Conservation (phyloP, 192 early-diverging fungal species). For the Dissophora globulifera region DNA sequence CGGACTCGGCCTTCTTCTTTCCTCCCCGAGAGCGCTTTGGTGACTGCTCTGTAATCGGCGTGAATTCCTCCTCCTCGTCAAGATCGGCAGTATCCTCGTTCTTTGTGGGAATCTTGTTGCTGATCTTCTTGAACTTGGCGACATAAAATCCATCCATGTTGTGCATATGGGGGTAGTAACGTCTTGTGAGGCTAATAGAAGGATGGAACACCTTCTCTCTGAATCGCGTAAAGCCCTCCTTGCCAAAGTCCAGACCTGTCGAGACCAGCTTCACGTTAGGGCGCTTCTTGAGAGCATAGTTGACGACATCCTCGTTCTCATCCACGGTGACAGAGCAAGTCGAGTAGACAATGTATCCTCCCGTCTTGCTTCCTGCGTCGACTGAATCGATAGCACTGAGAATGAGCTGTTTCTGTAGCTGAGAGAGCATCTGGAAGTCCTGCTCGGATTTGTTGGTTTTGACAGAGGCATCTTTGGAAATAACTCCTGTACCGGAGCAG, state of each 20-base stretch:
- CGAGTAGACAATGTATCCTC: constrained; percentile 97
- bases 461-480: constrained; percentile 96
- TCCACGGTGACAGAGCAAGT: constrained; percentile 98
- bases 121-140: constrained; percentile 95
- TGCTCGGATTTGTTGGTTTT: constrained; percentile 95
- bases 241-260: constrained; percentile 92
- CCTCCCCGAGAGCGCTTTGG: constrained; percentile 33
- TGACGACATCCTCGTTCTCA: constrained; percentile 97
- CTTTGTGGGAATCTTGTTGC: constrained; percentile 79
- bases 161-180: constrained; percentile 97
- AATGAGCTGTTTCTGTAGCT: constrained; percentile 96
- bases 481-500: constrained; percentile 99
- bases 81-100: constrained; percentile 45
- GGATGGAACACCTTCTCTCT: constrained; percentile 90
- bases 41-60: constrained; percentile 41
- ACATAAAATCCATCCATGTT: constrained; percentile 99
- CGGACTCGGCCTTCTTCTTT: constrained; percentile 26
- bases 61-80: constrained; percentile 55
- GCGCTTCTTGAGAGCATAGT: constrained; percentile 94
- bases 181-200: constrained; percentile 80
- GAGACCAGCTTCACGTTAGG: constrained; percentile 94
- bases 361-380: constrained; percentile 92
- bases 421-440: constrained; percentile 93
- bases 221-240: constrained; percentile 91
- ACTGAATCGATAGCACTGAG: constrained; percentile 96